Conservation (phyloP, 208 protist species). For the Leishmania aethiopica region DNA sequence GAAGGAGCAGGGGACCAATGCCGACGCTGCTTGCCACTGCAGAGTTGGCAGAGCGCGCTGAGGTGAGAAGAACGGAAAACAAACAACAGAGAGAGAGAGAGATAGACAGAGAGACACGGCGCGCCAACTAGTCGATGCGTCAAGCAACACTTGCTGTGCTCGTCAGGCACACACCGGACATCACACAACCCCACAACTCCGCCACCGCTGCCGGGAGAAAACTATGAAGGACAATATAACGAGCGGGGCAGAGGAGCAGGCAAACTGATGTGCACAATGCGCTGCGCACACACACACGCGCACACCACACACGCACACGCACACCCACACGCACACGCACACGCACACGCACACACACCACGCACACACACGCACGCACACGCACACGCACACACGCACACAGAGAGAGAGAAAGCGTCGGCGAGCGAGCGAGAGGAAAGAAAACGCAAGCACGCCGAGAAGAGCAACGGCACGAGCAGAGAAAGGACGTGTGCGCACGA, state of each 20-base stretch:
- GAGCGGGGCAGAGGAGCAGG: neutral
- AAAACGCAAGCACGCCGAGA: neutral
- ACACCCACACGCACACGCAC: no score
- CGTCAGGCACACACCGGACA: neutral
- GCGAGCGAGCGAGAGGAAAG: neutral
- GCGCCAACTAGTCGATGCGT: neutral
- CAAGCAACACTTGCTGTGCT: no score
- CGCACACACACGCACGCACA: no score
- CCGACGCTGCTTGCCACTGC: neutral
- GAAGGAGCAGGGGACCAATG: neutral
- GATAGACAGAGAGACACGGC: neutral
- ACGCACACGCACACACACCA: neutral
- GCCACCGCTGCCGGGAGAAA: neutral
- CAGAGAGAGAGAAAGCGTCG: neutral
- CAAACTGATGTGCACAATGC: neutral
- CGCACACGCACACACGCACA: neutral
- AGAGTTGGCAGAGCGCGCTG: neutral
- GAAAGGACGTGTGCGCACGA: neutral
- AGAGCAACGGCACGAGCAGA: neutral
- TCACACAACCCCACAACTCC: no score
- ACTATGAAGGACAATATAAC: constrained; percentile 7
- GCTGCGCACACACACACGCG: no score
- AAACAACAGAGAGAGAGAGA: neutral
- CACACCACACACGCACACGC: no score
- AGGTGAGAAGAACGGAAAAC: neutral